Conservation (phyloP, 2,329 filamentous ascomycete genomes). For the Xylaria sp. region DNA sequence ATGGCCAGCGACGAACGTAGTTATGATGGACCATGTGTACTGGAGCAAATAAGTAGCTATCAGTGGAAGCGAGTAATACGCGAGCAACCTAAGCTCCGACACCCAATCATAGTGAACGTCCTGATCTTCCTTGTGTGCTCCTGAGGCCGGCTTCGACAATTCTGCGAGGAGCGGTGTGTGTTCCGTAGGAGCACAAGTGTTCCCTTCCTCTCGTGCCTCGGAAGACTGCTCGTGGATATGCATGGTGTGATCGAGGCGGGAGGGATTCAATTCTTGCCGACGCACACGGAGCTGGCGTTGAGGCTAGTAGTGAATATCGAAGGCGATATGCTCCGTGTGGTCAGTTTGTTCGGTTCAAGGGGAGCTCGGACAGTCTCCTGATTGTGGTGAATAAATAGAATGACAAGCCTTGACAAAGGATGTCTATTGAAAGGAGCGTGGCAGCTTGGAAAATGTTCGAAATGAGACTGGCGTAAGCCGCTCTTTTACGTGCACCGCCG, state of each 20-base stretch:
- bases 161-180: constrained; percentile 32
- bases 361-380: neutral
- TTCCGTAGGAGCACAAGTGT: constrained; percentile 20
- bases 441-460: neutral
- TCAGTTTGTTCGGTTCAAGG: neutral
- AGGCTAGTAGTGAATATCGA: neutral
- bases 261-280: neutral
- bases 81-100: constrained; percentile 37
- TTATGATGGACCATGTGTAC: constrained; percentile 58
- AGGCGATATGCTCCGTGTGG: neutral
- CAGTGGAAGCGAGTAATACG: constrained; percentile 53
- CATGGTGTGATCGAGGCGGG: neutral
- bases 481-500: constrained; percentile 11
- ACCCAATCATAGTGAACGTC: constrained; percentile 24
- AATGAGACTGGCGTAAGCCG: neutral
- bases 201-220: constrained; percentile 9
- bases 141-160: constrained; percentile 16
- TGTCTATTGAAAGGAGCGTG: neutral
- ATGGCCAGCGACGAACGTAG: constrained; percentile 58
- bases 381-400: neutral
- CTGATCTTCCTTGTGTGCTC: neutral
- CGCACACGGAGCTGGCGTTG: neutral
- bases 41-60: constrained; percentile 60
- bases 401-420: neutral
- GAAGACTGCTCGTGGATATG: neutral